Evolutionary conservation across 2,329 filamentous ascomycete species (phyloP).

Genomic region (Cordyceps javanica): DNA sequence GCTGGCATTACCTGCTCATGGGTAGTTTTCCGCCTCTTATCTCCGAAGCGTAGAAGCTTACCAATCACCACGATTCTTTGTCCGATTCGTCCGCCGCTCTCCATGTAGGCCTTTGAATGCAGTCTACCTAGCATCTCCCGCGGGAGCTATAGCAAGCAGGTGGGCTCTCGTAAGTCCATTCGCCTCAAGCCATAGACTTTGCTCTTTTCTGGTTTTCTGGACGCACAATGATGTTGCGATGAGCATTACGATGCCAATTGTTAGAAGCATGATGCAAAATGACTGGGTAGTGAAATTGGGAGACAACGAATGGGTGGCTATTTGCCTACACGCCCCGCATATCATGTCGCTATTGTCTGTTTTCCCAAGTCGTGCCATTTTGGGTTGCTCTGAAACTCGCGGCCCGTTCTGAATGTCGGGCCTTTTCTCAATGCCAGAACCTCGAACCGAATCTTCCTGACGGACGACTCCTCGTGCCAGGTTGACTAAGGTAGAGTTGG

Average conservation of each 20-base stretch:
- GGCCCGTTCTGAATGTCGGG: too few species aligned
- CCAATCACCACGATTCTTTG: background rate
- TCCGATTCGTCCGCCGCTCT: background rate
- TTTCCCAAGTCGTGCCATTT: background rate
- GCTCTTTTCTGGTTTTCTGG: background rate
- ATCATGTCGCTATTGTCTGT: background rate
- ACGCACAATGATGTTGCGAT: background rate
- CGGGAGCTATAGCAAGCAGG: constrained; percentile 17
- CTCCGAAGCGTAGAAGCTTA: background rate
- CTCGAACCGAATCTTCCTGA: too few species aligned
- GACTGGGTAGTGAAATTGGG: background rate
- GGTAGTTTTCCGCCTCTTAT: background rate
- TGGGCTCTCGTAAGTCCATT: constrained; percentile 26
- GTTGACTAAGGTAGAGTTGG: too few species aligned
- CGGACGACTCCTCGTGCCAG: too few species aligned
- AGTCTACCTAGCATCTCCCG: background rate
- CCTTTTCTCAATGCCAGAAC: too few species aligned
- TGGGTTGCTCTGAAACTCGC: too few species aligned
- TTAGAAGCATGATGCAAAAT: background rate
- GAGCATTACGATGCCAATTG: background rate
- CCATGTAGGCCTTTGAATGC: background rate
- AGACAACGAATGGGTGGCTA: background rate
- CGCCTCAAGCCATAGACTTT: constrained; percentile 23
- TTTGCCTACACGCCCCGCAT: background rate
- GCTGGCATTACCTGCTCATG: background rate